phyloP scores from a whole-genome alignment of 345 rosid genomes.

The Corymbia maculata region DNA sequence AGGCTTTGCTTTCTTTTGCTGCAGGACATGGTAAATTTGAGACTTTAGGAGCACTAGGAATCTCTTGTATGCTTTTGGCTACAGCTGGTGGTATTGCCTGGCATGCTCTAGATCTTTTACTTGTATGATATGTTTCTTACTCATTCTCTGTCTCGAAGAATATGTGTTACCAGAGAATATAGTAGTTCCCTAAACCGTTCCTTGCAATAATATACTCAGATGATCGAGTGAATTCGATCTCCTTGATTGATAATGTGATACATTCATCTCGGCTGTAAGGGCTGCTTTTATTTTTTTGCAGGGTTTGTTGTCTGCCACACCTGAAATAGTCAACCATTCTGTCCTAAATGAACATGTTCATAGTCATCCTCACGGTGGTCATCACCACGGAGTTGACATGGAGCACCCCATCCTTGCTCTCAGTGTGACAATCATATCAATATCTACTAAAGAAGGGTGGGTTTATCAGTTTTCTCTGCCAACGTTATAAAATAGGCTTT shows the following conservation, averaged over 20 bases:
- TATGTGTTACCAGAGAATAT: not conserved
- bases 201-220: not conserved
- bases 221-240: not conserved
- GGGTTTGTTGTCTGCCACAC: constrained; percentile 42
- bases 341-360: constrained; percentile 18
- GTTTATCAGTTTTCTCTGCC: not conserved
- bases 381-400: constrained; percentile 80
- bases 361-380: constrained; percentile 33
- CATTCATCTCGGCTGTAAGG: not conserved
- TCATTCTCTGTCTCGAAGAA: not conserved
- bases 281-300: constrained; percentile 13
- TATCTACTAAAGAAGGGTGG: constrained; percentile 87
- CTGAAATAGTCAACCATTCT: constrained; percentile 33
- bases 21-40: constrained; percentile 94
- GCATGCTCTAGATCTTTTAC: constrained; percentile 69
- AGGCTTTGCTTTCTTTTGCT: not conserved
- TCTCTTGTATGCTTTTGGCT: constrained; percentile 87
- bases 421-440: constrained; percentile 64
- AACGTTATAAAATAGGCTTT: not conserved
- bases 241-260: not conserved
- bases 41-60: constrained; percentile 86
- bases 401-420: constrained; percentile 71
- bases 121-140: constrained; percentile 22
- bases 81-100: constrained; percentile 86
- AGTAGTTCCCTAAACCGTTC: not conserved